A percentile compares a stretch with the other conserved stretches of the same genome.
These are phyloP conservation scores for Echria macrotheca DNA, from an alignment of 495 filamentous ascomycete genomes.

Conservation along the genomic window DNA sequence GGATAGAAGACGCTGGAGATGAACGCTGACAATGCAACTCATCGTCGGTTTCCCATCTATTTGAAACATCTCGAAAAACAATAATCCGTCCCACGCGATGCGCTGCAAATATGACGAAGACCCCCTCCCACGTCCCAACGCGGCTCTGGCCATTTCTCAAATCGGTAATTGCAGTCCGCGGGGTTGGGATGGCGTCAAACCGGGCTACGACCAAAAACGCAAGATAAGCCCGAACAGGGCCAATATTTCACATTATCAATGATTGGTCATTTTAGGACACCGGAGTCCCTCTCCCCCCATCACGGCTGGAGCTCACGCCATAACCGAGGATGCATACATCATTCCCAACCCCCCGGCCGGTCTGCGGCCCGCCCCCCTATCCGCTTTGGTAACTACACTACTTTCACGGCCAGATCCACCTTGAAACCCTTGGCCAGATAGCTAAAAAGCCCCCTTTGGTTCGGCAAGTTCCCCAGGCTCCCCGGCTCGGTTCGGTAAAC, in stretches of 20 bases:
- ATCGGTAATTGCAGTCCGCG: background rate
- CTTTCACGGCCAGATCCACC: background rate
- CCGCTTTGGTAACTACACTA: too few species aligned
- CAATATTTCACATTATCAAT: background rate
- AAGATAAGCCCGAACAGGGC: background rate
- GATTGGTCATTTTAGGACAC: background rate
- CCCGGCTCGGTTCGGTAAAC: too few species aligned
- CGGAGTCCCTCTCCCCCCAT: background rate
- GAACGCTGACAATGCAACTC: background rate
- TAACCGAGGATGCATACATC: background rate
- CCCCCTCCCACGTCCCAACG: background rate
- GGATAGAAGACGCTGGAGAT: background rate
- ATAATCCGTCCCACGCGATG: background rate
- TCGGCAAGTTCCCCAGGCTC: background rate
- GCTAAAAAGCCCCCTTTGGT: too few species aligned
- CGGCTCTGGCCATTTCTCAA: background rate
- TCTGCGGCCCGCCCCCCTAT: too few species aligned
- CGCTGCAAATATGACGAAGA: background rate
- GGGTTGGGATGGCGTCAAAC: background rate
- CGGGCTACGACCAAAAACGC: background rate
- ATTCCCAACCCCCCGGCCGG: background rate
- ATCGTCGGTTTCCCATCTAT: background rate
- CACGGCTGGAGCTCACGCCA: background rate
- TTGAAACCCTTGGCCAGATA: background rate
- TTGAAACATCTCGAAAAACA: background rate